Evolutionary conservation across 1,139 yeast species (phyloP).

Genomic region (Geotrichum fermentans): DNA sequence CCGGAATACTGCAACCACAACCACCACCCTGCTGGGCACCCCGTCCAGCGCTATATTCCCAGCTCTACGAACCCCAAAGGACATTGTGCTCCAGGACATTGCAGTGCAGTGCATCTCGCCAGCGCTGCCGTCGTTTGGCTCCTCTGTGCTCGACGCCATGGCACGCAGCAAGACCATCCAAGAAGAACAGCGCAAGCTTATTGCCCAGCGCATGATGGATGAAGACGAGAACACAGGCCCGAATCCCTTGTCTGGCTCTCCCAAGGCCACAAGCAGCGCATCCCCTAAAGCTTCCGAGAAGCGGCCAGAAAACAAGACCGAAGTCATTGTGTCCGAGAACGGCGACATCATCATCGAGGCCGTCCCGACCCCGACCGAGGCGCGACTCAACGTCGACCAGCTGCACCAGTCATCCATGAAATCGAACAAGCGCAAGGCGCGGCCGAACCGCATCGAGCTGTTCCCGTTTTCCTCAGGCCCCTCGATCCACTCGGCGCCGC

Average conservation of each 20-base stretch:
- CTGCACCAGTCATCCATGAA: slow-evolving; percentile 4
- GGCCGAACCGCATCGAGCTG: slow-evolving; percentile 15
- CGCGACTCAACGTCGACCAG: slow-evolving; percentile 2
- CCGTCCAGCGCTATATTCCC: slow-evolving; percentile 17
- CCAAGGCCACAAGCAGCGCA: neutral
- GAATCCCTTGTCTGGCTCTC: neutral
- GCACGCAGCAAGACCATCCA: slow-evolving; percentile 28
- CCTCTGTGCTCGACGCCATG: slow-evolving; percentile 18
- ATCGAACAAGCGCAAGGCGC: slow-evolving; percentile 11
- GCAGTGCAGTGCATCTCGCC: slow-evolving; percentile 42
- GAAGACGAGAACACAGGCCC: slow-evolving; percentile 1
- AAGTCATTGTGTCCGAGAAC: slow-evolving; percentile 17
- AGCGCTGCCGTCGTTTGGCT: slow-evolving; percentile 35
- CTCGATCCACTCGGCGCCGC: slow-evolving; percentile 20
- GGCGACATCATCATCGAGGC: slow-evolving; percentile 20
- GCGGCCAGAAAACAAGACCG: neutral
- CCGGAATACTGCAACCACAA: slow-evolving; percentile 14
- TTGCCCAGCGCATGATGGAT: slow-evolving; percentile 29
- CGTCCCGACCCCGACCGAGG: slow-evolving; percentile 20
- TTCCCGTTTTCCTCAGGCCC: slow-evolving; percentile 14
- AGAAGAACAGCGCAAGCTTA: slow-evolving; percentile 36
- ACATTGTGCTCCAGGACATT: slow-evolving; percentile 33
- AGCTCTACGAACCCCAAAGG: slow-evolving; percentile 33
- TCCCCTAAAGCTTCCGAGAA: neutral
- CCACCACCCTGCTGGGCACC: slow-evolving; percentile 10